Evolutionary conservation across 768 basidiomycete species (phyloP).

Genomic region (Tricholoma sp.): DNA sequence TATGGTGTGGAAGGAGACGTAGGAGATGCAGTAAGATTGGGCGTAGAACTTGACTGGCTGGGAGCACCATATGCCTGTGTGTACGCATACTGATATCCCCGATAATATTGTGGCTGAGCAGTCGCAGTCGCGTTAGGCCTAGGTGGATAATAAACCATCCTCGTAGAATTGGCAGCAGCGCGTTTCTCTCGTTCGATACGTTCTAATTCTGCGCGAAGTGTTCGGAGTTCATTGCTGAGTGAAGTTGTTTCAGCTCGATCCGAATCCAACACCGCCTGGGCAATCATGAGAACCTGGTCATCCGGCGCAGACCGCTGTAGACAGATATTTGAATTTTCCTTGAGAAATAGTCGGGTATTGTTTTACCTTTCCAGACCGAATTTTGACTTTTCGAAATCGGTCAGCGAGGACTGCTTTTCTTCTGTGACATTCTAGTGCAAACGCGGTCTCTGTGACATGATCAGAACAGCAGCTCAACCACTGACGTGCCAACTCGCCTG

Average conservation of each 20-base stretch:
- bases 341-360: neutral
- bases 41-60: conserved; percentile 22
- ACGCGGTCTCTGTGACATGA: conserved; percentile 52
- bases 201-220: conserved; percentile 61
- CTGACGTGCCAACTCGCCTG: conserved; percentile 30
- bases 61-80: conserved; percentile 49
- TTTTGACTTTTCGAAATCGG: conserved; percentile 52
- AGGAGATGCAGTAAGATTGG: conserved; percentile 28
- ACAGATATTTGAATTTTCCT: neutral
- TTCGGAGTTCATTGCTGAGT: conserved; percentile 56
- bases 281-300: conserved; percentile 59
- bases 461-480: conserved; percentile 3
- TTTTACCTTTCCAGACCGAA: conserved; percentile 53
- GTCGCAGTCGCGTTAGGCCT: conserved; percentile 22
- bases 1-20: conserved; percentile 24
- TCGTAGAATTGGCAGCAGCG: conserved; percentile 34
- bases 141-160: conserved; percentile 36
- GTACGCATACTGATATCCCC: conserved; percentile 61
- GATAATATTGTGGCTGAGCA: conserved; percentile 53
- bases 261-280: conserved; percentile 58
- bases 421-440: conserved; percentile 62
- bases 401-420: conserved; percentile 51
- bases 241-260: conserved; percentile 60
- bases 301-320: conserved; percentile 55
- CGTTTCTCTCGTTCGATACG: conserved; percentile 68